Conservation (phyloP, 768 basidiomycete species). For the Amanita polypyramis region DNA sequence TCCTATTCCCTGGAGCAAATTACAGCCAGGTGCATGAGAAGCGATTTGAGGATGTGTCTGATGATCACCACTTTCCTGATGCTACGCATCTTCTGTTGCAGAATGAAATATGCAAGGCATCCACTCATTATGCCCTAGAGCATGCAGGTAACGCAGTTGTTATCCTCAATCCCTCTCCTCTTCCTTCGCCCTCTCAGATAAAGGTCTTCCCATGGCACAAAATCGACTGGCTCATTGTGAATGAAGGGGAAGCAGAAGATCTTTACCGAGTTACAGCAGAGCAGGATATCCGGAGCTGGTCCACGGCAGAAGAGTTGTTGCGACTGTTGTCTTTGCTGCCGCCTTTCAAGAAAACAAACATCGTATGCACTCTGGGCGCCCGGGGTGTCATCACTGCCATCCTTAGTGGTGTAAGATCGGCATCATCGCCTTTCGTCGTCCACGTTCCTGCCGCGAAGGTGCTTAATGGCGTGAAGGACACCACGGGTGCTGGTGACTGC, state of each 20-base stretch:
- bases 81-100: conserved; percentile 45
- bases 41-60: conserved; percentile 10
- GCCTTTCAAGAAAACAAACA: conserved; percentile 26
- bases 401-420: conserved; percentile 17
- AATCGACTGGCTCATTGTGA: conserved; percentile 47
- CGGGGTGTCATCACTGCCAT: conserved; percentile 37
- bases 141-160: conserved; percentile 19
- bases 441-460: conserved; percentile 39
- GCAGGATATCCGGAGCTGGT: background rate
- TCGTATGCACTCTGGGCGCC: conserved; percentile 49
- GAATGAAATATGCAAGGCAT: conserved; percentile 42
- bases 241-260: conserved; percentile 36
- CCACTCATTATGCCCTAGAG: conserved; percentile 27
- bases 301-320: conserved; percentile 12
- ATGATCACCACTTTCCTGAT: conserved; percentile 1
- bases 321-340: conserved; percentile 14
- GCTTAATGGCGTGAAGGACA: conserved; percentile 31
- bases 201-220: conserved; percentile 36
- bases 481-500: conserved; percentile 58
- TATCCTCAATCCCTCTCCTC: conserved; percentile 50
- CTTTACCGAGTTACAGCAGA: conserved; percentile 20
- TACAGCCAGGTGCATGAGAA: conserved; percentile 28
- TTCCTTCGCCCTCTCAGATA: conserved; percentile 31
- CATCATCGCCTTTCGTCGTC: conserved; percentile 17
- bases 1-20: conserved; percentile 52